These are phyloP conservation scores for Salvia splendens DNA, from an alignment of 257 asterid species.

Conservation along the genomic window DNA sequence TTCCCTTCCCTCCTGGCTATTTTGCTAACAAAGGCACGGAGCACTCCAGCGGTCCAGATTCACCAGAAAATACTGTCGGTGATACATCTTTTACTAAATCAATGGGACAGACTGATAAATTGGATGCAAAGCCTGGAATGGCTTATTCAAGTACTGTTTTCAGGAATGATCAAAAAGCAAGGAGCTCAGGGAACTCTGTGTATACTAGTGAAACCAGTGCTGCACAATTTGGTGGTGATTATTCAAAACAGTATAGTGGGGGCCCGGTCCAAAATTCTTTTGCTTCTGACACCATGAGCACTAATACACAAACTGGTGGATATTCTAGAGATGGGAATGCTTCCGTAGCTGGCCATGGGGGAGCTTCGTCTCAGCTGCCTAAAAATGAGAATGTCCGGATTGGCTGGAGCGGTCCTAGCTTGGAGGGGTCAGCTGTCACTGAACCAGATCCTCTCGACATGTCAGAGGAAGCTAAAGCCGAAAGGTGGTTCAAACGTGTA, in stretches of 20 bases:
- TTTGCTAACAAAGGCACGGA: constrained; percentile 57
- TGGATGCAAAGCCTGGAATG: constrained; percentile 23
- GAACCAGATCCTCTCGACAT: constrained; percentile 77
- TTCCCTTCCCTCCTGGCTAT: constrained; percentile 97
- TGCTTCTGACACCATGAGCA: constrained; percentile 19
- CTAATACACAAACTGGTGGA: constrained; percentile 20
- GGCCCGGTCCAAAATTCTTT: constrained; percentile 26
- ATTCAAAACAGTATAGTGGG: constrained; percentile 24
- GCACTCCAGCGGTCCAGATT: constrained; percentile 36
- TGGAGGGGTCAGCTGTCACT: constrained; percentile 83
- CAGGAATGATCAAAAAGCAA: constrained; percentile 22
- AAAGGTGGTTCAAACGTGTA: constrained; percentile 91
- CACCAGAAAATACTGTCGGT: constrained; percentile 29
- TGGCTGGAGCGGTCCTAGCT: constrained; percentile 61
- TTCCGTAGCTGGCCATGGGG: constrained; percentile 17
- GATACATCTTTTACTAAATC: constrained; percentile 36
- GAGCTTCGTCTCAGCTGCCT: constrained; percentile 26
- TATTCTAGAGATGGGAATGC: constrained; percentile 31
- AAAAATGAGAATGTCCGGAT: constrained; percentile 35
- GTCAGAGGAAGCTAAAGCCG: constrained; percentile 98
- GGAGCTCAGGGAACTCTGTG: constrained; percentile 26
- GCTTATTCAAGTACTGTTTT: constrained; percentile 20
- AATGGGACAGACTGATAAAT: constrained; percentile 26
- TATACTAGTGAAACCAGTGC: constrained; percentile 13
- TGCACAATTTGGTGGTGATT: constrained; percentile 31